Percentiles rank a stretch among this genome's conserved stretches.
Evolutionary conservation across 2,329 filamentous ascomycete species (phyloP).

Genomic region (Monosporascus cannonballus): DNA sequence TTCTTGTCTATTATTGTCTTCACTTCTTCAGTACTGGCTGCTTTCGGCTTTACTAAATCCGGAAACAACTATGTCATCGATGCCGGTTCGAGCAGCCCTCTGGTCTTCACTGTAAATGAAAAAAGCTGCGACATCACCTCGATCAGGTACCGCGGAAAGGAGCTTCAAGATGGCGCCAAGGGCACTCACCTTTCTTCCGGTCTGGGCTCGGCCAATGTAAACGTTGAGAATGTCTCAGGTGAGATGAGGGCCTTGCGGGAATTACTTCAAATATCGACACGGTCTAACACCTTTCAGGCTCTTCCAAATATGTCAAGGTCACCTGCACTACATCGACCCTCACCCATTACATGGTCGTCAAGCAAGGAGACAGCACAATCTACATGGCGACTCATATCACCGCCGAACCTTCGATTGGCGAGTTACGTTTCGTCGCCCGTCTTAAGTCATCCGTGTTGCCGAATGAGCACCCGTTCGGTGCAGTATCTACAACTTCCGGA

Average conservation of each 20-base stretch:
- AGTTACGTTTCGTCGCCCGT: constrained; percentile 59
- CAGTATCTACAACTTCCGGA: constrained; percentile 48
- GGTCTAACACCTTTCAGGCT: constrained; percentile 2
- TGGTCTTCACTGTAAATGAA: constrained; percentile 45
- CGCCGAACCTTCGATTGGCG: constrained; percentile 48
- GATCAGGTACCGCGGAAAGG: constrained; percentile 51
- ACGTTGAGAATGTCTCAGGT: constrained; percentile 30
- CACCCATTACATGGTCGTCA: constrained; percentile 59
- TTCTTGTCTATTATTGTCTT: constrained; percentile 17
- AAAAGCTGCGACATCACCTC: constrained; percentile 59
- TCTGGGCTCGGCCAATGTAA: constrained; percentile 52
- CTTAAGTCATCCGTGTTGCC: constrained; percentile 45
- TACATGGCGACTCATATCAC: constrained; percentile 59
- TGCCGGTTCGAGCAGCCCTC: constrained; percentile 35
- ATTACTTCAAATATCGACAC: neutral
- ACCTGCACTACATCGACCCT: constrained; percentile 54
- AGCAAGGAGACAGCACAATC: constrained; percentile 53
- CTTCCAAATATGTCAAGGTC: constrained; percentile 49
- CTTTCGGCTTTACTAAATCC: constrained; percentile 27
- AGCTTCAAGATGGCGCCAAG: constrained; percentile 48
- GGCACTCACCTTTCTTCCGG: constrained; percentile 54
- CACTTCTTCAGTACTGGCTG: constrained; percentile 21
- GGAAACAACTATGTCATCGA: constrained; percentile 33
- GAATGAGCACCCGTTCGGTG: constrained; percentile 46
- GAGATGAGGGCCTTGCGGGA: constrained; percentile 7